Base-by-base conservation (phyloP, 139 green algal genomes). In the Marvania coccoides region DNA sequence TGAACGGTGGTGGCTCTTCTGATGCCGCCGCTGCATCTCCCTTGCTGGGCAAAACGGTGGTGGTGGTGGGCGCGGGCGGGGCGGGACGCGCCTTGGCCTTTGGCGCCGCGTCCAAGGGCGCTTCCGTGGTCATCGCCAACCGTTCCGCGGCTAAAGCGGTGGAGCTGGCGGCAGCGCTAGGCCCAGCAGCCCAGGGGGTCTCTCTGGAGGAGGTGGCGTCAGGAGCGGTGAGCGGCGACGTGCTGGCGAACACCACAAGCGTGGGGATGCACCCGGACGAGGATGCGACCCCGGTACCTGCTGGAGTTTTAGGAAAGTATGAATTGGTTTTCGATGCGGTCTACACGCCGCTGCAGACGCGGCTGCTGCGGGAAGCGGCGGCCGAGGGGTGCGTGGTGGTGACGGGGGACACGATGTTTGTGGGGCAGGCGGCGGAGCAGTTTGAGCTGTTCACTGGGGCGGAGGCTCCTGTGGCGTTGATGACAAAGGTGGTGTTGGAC, bases 241-340 rank as follows among this genome's bases (percentile, higher is more conserved):
- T 99, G 35, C 66, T 99, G 36, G 84, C 86, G 7, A 98, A 99
- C 76, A 96, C 84, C 28, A 99, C 94, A 5, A 85, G 83, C 2
- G 75, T 99, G 6, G 94, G 94, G 24, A 99, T 99, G 94, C 64
- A 83, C 3, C 90, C 90, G 30, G 24, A 69, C 12, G 66, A 68
- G 29, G 75, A 84, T 9, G 77, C 83, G 33, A 88, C 78, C 9
- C 91, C 91, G 2, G 79, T 95, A 24, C 78, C 84, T 0, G 63
- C 65, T 8, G 47, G 59, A 1, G 85, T 73, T 2, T 37, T 95
- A n/a, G 33, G n/a, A 2, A 23, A 34, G 33, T 88, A 77, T 39
- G 24, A 75, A 39, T 67, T 98, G 2, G 95, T 97, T 10, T 99
- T 99, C 81, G 94, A 99, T 57, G 94, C 94, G 0, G 85, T 99